phyloP scores from a whole-genome alignment of 371 early-diverging fungal species.

The Parasitella parasitica region DNA sequence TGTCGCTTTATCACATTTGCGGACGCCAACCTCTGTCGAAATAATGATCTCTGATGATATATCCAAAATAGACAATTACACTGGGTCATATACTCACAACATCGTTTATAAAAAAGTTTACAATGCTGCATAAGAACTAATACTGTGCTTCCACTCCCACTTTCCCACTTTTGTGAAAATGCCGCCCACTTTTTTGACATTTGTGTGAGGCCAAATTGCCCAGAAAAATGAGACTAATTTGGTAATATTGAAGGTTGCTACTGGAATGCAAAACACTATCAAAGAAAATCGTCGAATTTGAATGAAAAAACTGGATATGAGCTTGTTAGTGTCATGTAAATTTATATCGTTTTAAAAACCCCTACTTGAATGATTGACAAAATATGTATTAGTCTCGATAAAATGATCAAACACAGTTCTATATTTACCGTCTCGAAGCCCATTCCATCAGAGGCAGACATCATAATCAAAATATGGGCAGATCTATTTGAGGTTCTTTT shows the following conservation, averaged over 20 bases:
- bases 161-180: too few relatives aligned
- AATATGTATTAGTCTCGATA: background rate
- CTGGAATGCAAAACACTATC: background rate
- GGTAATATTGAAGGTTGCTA: too few relatives aligned
- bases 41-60: too few relatives aligned
- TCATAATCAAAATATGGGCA: constrained; percentile 3
- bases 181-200: too few relatives aligned
- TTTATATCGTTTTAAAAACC: constrained; percentile 12
- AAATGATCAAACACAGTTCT: constrained; percentile 5
- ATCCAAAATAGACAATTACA: too few relatives aligned
- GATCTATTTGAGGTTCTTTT: background rate
- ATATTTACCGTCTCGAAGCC: constrained; percentile 2
- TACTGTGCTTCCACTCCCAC: too few relatives aligned
- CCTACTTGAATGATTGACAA: constrained; percentile 7
- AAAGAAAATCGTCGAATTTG: background rate
- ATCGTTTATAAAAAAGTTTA: too few relatives aligned
- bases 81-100: too few relatives aligned
- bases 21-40: too few relatives aligned
- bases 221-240: too few relatives aligned
- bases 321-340: constrained; percentile 4
- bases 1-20: constrained; percentile 11
- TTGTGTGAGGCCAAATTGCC: too few relatives aligned
- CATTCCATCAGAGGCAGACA: constrained; percentile 5
- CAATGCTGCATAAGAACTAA: too few relatives aligned
- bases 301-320: constrained; percentile 13